Evolutionary conservation across 2,329 filamentous ascomycete species (phyloP), one percentile per base, ranked within the genome.

Genomic region (Elsinoe australis): DNA sequence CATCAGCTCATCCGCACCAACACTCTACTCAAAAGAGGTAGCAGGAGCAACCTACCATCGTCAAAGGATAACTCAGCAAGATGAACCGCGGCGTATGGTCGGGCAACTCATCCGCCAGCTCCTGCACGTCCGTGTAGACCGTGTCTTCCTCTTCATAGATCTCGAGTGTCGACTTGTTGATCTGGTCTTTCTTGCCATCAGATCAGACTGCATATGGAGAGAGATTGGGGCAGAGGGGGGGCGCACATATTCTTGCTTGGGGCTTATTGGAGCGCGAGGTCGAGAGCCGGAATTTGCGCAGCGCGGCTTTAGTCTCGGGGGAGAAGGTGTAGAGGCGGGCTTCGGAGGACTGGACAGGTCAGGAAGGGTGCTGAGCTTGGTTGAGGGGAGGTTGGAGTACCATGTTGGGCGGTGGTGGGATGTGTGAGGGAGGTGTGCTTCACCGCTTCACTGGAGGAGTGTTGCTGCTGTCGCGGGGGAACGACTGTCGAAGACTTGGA

Each of bases 231-330:
- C n/a, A n/a, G n/a, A n/a, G n/a, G n/a, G n/a, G n/a, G n/a, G n/a
- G n/a, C 82, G 68, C 85, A 96, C 92, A 96, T 58, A 98, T 94
- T 53, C 94, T 81, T 52, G 89, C 92, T 71, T 95, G 87, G 0
- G 89, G 84, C 38, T 83, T 81, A 63, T 83, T 90, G 46, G 87
- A 82, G 55, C 92, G 76, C 26, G 89, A 95, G 2, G 92, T 96
- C 19, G 83, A 80, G 21, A 98, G 76, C 44, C 92, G 85, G 71
- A 98, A 98, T 69, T 95, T 96, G 67, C 87, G 85, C 56, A 98
- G 79, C 62, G 89, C 83, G 56, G 88, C 82, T 69, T 84, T 92
- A 36, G 87, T 95, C 69, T 92, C 87, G 55, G 81, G 78, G 24
- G 88, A 94, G 78, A 96, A 94, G 51, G 85, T 87, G 71, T 95